Base-by-base conservation (phyloP, 371 early-diverging fungal genomes). In the Zopfochytrium polystomum region DNA sequence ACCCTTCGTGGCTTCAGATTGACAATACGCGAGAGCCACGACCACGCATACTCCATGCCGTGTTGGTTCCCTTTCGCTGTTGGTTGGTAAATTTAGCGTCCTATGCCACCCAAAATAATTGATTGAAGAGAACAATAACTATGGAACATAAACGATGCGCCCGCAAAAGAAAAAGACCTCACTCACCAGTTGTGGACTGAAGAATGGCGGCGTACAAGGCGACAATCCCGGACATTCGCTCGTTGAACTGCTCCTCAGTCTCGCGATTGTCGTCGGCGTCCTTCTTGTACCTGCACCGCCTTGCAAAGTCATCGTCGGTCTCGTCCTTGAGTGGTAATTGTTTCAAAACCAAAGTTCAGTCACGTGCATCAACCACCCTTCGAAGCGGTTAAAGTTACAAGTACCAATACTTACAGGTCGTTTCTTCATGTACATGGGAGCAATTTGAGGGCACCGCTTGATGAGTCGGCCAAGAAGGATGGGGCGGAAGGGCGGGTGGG, bases 361-460 rank as follows among this genome's bases (percentile, higher is more conserved):
- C 1, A 32, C 26, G n/a, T 26, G 26, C 15, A 11, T 1, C n/a
- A n/a, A 11, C n/a, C 13, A 6, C 1, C 32, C n/a, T 62, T 1
- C 25, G 9, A 46, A 20, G 25, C 5, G 25, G 32, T 7, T 35
- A 35, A 54, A 35, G n/a, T n/a, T n/a, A 55, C 23, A 33, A 11
- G 43, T 46, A n/a, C 27, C 31, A 29, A 1, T 23, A 9, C 80
- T 66, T 81, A 86, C 87, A 26, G 74, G 65, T 32, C 75, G 71
- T 44, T 74, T 75, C 35, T 73, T 75, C 33, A 74, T 70, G 55
- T 87, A 92, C 45, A 77, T 68, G 0, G 93, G 93, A 6, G 88
- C 79, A 4, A 88, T 62, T 57, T 86, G 90, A 1, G 87, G 88
- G 58, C 93, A 92, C 42, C 87, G 82, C 58, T 90, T 90, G 47